Evolutionary conservation across 768 basidiomycete species (phyloP).

Genomic region (Lentinula sp.): DNA sequence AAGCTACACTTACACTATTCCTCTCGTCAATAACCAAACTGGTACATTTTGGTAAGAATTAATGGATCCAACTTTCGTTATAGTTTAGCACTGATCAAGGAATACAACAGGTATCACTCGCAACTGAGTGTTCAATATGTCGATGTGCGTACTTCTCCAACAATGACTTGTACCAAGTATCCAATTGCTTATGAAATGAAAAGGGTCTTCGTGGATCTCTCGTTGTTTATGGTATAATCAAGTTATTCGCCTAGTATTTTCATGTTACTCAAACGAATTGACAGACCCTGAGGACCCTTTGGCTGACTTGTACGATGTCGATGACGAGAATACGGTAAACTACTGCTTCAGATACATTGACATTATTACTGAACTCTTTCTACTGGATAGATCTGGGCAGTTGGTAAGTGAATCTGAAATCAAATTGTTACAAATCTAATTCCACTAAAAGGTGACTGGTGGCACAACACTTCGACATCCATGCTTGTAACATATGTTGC

Average conservation of each 20-base stretch:
- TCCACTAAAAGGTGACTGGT: conserved; percentile 35
- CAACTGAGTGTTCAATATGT: neutral
- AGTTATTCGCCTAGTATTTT: conserved; percentile 3
- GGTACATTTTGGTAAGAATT: conserved; percentile 14
- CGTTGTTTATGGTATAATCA: conserved; percentile 23
- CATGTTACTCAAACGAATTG: neutral
- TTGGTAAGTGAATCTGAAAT: conserved; percentile 11
- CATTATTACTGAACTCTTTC: neutral
- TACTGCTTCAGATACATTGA: neutral
- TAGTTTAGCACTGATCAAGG: neutral
- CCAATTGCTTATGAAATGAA: neutral
- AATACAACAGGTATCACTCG: neutral
- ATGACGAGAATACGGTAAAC: neutral
- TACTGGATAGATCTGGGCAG: conserved; percentile 1
- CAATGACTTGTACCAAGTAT: neutral
- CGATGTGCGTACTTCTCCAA: conserved; percentile 11
- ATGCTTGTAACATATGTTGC: conserved; percentile 19
- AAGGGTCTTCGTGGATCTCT: conserved; percentile 27
- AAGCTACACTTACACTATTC: conserved; percentile 30
- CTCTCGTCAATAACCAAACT: conserved; percentile 26
- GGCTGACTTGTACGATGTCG: conserved; percentile 34
- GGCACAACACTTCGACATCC: conserved; percentile 15
- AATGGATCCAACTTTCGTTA: neutral
- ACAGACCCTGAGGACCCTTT: conserved; percentile 33
- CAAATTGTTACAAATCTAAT: conserved; percentile 8